Base-by-base conservation (phyloP, 306 rosid genomes). In the Alnus rubra region DNA sequence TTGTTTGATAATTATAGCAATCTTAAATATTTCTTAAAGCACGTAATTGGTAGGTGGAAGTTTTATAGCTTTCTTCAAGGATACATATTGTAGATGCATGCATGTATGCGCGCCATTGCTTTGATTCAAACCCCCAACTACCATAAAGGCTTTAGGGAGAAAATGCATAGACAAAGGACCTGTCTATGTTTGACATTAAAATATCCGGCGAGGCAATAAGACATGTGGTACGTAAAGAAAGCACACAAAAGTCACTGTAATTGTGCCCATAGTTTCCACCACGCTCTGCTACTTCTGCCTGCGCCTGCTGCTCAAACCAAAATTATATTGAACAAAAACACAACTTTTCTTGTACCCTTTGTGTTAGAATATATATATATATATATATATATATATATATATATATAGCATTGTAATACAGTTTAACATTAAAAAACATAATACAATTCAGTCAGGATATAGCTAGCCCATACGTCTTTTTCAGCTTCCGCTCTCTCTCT, bases 261-360 rank as follows among this genome's bases (percentile, higher is more conserved):
- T 33, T 68, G n/a, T 30, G 9, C 4, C 80, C 54, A 7, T 49
- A n/a, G 18, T n/a, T 13, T 5, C n/a, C 7, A 62, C 65, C 69
- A 75, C 65, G 87, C 28, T 23, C 28, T 23, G 28, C 28, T 23
- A 23, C 28, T 81, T 82, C 80, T 51, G 69, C 79, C 80, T 51
- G 69, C 79, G 28, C 73, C 77, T 82, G 60, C 59, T 23, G 1
- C 9, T 11, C 39, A 23, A 3, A 71, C 53, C 71, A 42, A 42
- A 30, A 23, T 23, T 23, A 23, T 23, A 28, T 33, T 60, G 49
- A 72, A 47, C 77, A 33, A 72, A 72, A 58, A 50, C 23, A 47
- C 12, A 59, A 79, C 39, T 71, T 79, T 53, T 7, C 47, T 42
- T 15, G 3, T 9, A 15, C 15, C 3, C 52, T 53, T 6, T 42